A percentile compares a stretch with the other conserved stretches of the same genome.
phyloP scores from a whole-genome alignment of 805 yeast species.

The Candida glaebosa region DNA sequence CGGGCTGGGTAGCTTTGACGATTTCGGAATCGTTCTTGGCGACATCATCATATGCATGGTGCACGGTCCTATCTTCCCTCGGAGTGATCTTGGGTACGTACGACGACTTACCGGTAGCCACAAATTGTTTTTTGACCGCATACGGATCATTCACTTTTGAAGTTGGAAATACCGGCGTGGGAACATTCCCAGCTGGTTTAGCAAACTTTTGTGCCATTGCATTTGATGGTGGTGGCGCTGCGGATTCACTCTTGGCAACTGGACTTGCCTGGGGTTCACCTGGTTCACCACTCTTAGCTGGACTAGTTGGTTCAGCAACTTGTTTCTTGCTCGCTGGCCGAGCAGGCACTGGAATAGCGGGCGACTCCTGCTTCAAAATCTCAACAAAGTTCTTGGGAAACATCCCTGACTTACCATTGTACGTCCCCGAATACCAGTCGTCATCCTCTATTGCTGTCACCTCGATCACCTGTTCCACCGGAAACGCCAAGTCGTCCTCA shows the following conservation, averaged over 20 bases:
- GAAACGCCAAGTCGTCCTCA: slow-evolving; percentile 79
- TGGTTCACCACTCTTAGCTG: not conserved
- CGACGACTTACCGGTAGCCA: slow-evolving; percentile 56
- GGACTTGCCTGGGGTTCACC: not conserved
- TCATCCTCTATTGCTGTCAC: slow-evolving; percentile 84
- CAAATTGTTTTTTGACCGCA: slow-evolving; percentile 50
- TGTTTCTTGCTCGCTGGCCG: slow-evolving; percentile 9
- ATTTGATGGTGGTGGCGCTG: slow-evolving; percentile 1
- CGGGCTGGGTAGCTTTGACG: slow-evolving; percentile 21
- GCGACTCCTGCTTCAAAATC: slow-evolving; percentile 8
- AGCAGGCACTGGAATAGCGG: slow-evolving; percentile 10
- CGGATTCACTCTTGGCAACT: not conserved
- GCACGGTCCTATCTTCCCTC: slow-evolving; percentile 31
- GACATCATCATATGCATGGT: slow-evolving; percentile 25
- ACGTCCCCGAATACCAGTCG: slow-evolving; percentile 84
- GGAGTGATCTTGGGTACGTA: slow-evolving; percentile 51
- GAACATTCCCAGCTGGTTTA: not conserved
- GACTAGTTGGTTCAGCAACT: not conserved
- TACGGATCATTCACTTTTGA: slow-evolving; percentile 37
- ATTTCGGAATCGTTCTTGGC: slow-evolving; percentile 19
- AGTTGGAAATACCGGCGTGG: slow-evolving; percentile 4
- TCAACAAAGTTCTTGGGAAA: slow-evolving; percentile 86
- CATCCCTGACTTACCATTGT: slow-evolving; percentile 66
- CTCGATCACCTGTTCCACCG: slow-evolving; percentile 62
- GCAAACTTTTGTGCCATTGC: not conserved